Evolutionary conservation across 176 grass and related monocot species (phyloP).

Genomic region (Phyllostachys edulis): DNA sequence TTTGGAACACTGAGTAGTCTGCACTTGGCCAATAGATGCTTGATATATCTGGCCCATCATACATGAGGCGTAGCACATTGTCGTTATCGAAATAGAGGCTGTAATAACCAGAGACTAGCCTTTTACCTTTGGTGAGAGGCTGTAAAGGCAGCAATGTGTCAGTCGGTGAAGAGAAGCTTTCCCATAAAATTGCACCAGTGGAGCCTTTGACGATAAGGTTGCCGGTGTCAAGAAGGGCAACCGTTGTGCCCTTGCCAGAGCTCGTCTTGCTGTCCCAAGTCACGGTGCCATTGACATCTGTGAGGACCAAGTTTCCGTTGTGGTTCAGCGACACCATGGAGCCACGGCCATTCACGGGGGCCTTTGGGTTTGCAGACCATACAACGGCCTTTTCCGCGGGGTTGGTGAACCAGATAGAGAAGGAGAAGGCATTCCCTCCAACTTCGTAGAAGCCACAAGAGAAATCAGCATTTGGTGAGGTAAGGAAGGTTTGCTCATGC

Average conservation of each 20-base stretch:
- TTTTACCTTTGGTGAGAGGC: constrained; percentile 45
- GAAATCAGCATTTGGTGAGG: constrained; percentile 34
- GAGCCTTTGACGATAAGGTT: constrained; percentile 64
- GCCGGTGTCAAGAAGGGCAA: constrained; percentile 55
- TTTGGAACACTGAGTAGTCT: constrained; percentile 1
- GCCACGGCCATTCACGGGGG: constrained; percentile 54
- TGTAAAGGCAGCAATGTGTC: constrained; percentile 62
- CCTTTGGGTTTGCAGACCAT: constrained; percentile 71
- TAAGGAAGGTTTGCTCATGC: constrained; percentile 40
- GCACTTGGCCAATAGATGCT: constrained; percentile 68
- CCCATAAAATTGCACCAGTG: constrained; percentile 35
- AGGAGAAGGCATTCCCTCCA: constrained; percentile 59
- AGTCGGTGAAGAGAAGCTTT: constrained; percentile 70
- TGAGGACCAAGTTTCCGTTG: constrained; percentile 51
- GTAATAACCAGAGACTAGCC: constrained; percentile 52
- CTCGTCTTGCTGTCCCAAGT: constrained; percentile 54
- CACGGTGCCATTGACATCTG: constrained; percentile 55
- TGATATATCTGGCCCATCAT: constrained; percentile 53
- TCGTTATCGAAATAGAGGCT: constrained; percentile 65
- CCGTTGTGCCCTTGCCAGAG: constrained; percentile 8
- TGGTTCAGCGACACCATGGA: constrained; percentile 41
- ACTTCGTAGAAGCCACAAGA: constrained; percentile 61
- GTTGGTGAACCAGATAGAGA: constrained; percentile 67
- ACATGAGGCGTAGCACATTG: constrained; percentile 66
- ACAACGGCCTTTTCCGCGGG: constrained; percentile 40